Conservation (phyloP, 2,329 filamentous ascomycete genomes). For the Gaeumannomyces sp. region DNA sequence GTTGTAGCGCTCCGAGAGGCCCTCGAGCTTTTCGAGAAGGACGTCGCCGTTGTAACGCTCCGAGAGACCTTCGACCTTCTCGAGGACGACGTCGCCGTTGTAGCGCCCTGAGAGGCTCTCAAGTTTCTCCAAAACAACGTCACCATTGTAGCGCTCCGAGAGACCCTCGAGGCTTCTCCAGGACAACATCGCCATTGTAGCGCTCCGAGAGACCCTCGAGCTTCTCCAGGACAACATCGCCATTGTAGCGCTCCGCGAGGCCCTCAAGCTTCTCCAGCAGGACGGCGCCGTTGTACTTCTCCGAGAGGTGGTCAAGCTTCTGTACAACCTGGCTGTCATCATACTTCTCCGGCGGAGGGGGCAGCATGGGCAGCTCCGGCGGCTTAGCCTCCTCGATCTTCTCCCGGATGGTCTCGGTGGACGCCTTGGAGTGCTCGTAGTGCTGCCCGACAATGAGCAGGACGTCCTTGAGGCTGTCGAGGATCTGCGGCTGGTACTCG, state of each 20-base stretch:
- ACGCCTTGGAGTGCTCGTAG: constrained; percentile 76
- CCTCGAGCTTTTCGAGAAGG: constrained; percentile 58
- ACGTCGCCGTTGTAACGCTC: constrained; percentile 30
- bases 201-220: constrained; percentile 12
- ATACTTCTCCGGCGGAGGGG: constrained; percentile 51
- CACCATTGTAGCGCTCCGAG: constrained; percentile 36
- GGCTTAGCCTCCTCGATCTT: constrained; percentile 57
- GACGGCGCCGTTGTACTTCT: constrained; percentile 29
- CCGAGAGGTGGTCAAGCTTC: constrained; percentile 44
- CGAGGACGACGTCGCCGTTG: constrained; percentile 39
- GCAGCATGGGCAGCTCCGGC: constrained; percentile 52
- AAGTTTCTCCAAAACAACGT: constrained; percentile 49
- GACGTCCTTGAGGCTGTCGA: constrained; percentile 82
- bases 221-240: constrained; percentile 27
- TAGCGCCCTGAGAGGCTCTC: constrained; percentile 57
- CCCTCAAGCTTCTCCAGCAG: constrained; percentile 59
- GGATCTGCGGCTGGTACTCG: constrained; percentile 82
- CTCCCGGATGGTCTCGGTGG: constrained; percentile 48
- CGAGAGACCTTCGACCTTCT: constrained; percentile 41
- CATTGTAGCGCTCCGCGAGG: constrained; percentile 42
- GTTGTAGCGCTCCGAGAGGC: constrained; percentile 52
- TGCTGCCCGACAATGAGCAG: constrained; percentile 76
- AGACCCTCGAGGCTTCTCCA: constrained; percentile 51
- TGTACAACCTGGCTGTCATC: constrained; percentile 57
- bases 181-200: constrained; percentile 34